Evolutionary conservation across 2,329 filamentous ascomycete genomes (phyloP).

Genomic region (Pochonia chlamydosporia): DNA sequence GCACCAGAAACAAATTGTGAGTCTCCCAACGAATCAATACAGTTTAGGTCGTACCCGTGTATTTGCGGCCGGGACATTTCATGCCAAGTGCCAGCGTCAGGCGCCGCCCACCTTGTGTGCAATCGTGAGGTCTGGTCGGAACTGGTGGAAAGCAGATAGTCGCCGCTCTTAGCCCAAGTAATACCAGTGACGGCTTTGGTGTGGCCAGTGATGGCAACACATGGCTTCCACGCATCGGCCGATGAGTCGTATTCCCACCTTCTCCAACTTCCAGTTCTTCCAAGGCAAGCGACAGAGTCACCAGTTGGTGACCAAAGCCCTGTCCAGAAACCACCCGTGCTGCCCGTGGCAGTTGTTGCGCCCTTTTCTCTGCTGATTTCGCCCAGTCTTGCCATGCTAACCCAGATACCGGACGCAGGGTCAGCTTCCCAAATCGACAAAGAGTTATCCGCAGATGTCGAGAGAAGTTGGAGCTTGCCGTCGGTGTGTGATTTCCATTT

Average conservation of each 20-base stretch:
- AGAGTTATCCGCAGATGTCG: slow-evolving; percentile 92
- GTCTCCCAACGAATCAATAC: slow-evolving; percentile 69
- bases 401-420: slow-evolving; percentile 78
- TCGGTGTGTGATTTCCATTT: slow-evolving; percentile 57
- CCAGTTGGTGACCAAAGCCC: slow-evolving; percentile 85
- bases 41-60: slow-evolving; percentile 96
- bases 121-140: slow-evolving; percentile 90
- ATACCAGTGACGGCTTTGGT: slow-evolving; percentile 75
- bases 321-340: slow-evolving; percentile 93
- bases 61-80: slow-evolving; percentile 95
- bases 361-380: slow-evolving; percentile 95
- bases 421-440: slow-evolving; percentile 91
- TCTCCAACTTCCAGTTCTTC: slow-evolving; percentile 90
- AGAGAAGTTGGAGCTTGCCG: slow-evolving; percentile 65
- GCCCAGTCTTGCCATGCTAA: slow-evolving; percentile 77
- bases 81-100: slow-evolving; percentile 64
- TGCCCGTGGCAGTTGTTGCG: slow-evolving; percentile 92
- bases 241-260: slow-evolving; percentile 64
- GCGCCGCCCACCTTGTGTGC: slow-evolving; percentile 69
- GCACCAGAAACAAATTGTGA: slow-evolving; percentile 87
- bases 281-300: slow-evolving; percentile 69
- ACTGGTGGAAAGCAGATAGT: slow-evolving; percentile 83
- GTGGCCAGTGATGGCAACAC: slow-evolving; percentile 76
- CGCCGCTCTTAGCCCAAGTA: slow-evolving; percentile 75
- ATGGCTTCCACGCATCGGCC: slow-evolving; percentile 68